Evolutionary conservation across 78 protist genomes (phyloP), one percentile per base, ranked within the genome.

Genomic region (Cavenderia fasciculata): DNA sequence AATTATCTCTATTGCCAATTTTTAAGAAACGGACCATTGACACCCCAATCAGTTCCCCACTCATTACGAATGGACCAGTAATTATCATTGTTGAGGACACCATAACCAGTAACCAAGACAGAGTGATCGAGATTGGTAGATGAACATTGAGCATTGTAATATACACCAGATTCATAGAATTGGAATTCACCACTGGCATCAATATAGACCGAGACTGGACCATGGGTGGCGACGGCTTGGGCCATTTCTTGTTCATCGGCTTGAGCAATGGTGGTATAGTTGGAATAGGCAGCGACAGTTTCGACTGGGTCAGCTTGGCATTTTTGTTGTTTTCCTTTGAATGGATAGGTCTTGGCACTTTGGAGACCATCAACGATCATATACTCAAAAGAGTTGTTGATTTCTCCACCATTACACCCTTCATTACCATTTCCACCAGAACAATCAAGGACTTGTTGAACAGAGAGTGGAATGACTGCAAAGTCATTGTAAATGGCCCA

Each of bases 51-150:
- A 49, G 14, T 14, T 12, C 54, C 54, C 54, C 54, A 49, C 27
- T 49, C 54, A 49, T 49, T 49, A 18, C 54, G 12, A 14, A 14
- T 14, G 54, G 14, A 18, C 54, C 54, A 49, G 54, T 49, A 49
- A n/a, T n/a, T n/a, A n/a, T n/a, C n/a, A n/a, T n/a, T n/a, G n/a
- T n/a, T n/a, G 59, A 52, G 14, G 59, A 43, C 38, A 94, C 78
- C 94, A 33, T 78, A 88, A 34, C 98, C 98, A 34, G 95, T 96
- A 7, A 87, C 94, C 33, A 94, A 59, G 23, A 97, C 98, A 18
- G 93, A 97, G 61, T 94, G 97, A 70, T 95, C 97, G 4, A 96
- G 59, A 47, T 61, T 38, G 40, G 92, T 84, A 59, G 86, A 19
- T 59, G 93, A 75, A 65, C 95, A 92, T 11, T 40, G 33, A 38